phyloP scores from a whole-genome alignment of 2,329 filamentous ascomycete genomes.

The Aspergillus neoniger region DNA sequence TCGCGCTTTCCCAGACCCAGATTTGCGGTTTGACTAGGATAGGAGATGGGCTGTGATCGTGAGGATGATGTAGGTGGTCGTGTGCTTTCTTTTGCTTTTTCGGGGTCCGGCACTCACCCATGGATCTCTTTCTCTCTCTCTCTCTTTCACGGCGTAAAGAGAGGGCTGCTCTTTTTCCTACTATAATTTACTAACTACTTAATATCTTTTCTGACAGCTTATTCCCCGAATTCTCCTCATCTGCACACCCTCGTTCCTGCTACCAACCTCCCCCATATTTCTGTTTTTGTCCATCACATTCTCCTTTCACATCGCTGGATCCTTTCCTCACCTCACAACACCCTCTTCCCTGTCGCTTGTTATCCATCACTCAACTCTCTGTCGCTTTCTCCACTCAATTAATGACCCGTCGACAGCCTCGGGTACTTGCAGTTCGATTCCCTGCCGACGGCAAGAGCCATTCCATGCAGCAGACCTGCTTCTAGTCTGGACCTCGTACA shows the following conservation, averaged over 20 bases:
- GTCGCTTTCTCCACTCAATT: conserved; percentile 18
- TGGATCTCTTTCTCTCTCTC: neutral
- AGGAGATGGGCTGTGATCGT: neutral
- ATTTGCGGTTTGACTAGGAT: conserved; percentile 1
- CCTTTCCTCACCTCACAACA: neutral
- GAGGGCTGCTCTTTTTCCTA: neutral
- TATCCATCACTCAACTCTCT: conserved; percentile 10
- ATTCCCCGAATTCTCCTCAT: conserved; percentile 1
- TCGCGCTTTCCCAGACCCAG: neutral
- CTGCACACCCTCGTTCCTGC: neutral
- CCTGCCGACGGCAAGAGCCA: conserved; percentile 13
- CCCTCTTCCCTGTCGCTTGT: conserved; percentile 10
- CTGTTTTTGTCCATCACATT: neutral
- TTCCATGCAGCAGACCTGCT: conserved; percentile 20
- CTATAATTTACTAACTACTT: neutral
- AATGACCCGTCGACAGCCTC: conserved; percentile 20
- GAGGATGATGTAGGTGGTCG: neutral
- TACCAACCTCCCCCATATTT: neutral
- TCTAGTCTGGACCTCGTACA: conserved; percentile 23
- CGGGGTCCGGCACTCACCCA: neutral
- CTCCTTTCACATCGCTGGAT: neutral
- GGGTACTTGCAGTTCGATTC: conserved; percentile 23
- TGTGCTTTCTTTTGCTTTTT: conserved; percentile 4
- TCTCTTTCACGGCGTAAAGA: neutral
- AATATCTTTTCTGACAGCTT: neutral